Conservation (phyloP, 1,139 yeast species). For the Geotrichum carabidarum region DNA sequence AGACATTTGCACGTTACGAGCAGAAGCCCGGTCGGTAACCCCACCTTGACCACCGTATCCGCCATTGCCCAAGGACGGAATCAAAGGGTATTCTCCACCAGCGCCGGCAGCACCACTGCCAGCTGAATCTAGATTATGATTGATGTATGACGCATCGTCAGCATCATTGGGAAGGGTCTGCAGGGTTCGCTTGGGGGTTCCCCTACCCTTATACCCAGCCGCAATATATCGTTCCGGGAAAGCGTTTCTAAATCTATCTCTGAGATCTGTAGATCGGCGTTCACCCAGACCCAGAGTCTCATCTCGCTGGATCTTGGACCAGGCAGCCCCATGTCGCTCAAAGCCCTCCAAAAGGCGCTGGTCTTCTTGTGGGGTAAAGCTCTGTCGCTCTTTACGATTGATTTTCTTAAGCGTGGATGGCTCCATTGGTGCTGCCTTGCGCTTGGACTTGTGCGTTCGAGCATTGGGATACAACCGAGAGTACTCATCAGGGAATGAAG, state of each 20-base stretch:
- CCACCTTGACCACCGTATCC: constrained; percentile 10
- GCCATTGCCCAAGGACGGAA: constrained; percentile 10
- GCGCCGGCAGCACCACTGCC: constrained; percentile 1
- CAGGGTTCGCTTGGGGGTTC: constrained; percentile 16
- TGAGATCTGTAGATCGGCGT: constrained; percentile 42
- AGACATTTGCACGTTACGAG: constrained; percentile 16
- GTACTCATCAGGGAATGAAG: constrained; percentile 45
- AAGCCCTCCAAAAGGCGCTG: constrained; percentile 61
- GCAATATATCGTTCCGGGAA: constrained; percentile 43
- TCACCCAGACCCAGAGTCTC: constrained; percentile 36
- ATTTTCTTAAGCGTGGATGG: constrained; percentile 35
- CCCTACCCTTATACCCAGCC: constrained; percentile 43
- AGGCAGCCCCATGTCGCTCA: constrained; percentile 69
- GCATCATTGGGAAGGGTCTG: constrained; percentile 19
- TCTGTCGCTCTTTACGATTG: constrained; percentile 43
- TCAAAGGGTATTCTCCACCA: constrained; percentile 5
- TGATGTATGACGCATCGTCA: constrained; percentile 14
- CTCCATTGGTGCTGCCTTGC: constrained; percentile 21
- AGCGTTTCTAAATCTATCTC: constrained; percentile 45
- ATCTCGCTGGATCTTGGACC: constrained; percentile 70
- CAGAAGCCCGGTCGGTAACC: constrained; percentile 4
- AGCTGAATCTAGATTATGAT: constrained; percentile 14
- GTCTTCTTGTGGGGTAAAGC: constrained; percentile 70
- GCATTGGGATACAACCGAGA: constrained; percentile 44
- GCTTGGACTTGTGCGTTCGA: constrained; percentile 40